Evolutionary conservation across 306 rosid genomes (phyloP), one percentile per base, ranked within the genome.

Genomic region (Cyclanthera cordifolia): DNA sequence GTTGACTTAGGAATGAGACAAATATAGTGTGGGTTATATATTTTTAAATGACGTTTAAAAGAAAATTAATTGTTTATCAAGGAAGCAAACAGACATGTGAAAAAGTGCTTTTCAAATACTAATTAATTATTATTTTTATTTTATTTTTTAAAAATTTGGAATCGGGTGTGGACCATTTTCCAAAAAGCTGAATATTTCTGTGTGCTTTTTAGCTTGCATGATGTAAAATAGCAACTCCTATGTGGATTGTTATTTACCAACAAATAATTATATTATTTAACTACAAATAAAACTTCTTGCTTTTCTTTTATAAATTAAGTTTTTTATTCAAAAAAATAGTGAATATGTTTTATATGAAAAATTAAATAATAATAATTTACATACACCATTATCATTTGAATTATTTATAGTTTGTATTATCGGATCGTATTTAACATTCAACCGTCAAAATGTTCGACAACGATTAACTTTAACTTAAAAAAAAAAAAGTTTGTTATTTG

Each of bases 1-100:
- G 69, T 63, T 63, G 69, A 63, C 69, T 63, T 63, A 21, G 5
- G 2, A 37, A 37, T 19, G 17, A 37, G 68, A 61, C 30, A 61
- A 37, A 19, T 9, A 48, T 60, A 60, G 48, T 60, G 15, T 47
- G 47, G 47, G 46, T 32, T 30, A 37, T 37, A 37, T 37, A 6
- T 32, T 32, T 58, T 16, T 28, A 13, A 57, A 57, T 57, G 23
- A 57, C n/a, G 65, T 14, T 15, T 58, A 15, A 15, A 32, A 30
- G 21, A 28, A 58, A 28, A 46, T 13, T 16, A 58, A 58, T 58
- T 58, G 46, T 58, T 58, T 58, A 58, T 6, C 4, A 9, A 58
- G 21, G 6, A 58, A 58, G 34, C 41, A 12, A 30, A 58, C 14
- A 30, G 46, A 58, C 14, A 58, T 16, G 5, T n/a, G 43, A 58